Base-by-base conservation (phyloP, 305 asterid genomes). In the Petunia hybrid region DNA sequence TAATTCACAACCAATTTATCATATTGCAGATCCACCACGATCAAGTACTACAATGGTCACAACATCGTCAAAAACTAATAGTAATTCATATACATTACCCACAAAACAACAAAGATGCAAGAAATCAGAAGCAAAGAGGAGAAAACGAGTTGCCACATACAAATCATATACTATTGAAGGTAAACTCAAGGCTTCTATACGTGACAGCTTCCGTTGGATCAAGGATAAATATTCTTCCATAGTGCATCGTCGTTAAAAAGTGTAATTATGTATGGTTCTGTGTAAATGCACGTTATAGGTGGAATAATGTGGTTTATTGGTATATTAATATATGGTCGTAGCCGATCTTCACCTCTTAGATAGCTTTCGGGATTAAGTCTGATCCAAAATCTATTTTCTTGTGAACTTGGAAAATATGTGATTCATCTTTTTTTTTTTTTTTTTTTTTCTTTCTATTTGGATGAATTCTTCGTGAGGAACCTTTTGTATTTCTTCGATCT, bases 121-220 rank as follows among this genome's bases (percentile, higher is more conserved):
- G 59, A 63, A 61, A 42, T 65, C 56, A 45, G 46, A 62, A 61
- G 56, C 39, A 40, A 77, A 78, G 43, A 78, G 81, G 36, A 78
- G 31, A 78, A 63, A 62, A 78, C 57, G 81, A 6, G 35, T 78
- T 63, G 81, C 73, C 1, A 61, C 81, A 2, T 78, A 78, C 74
- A 78, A 78, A 41, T 46, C 81, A 0, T 62, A 78, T 41, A 22
- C 73, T 0, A 65, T 62, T 61, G 81, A 78, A 78, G 81, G 81
- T 46, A 78, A 60, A 78, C 4, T 78, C 39, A 78, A 62, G 3
- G 36, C n/a, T 42, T 78, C 81, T 22, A 78, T 78, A 22, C 81
- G 75, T 1, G 59, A 78, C 8, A 41, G 81, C 73, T 62, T 78
- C 5, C 73, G 81, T 78, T 78, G 81, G 71, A 40, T 78, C 42